Evolutionary conservation across 495 filamentous ascomycete genomes (phyloP), one percentile per base, ranked within the genome.

Genomic region (Hypoxylon rickii): DNA sequence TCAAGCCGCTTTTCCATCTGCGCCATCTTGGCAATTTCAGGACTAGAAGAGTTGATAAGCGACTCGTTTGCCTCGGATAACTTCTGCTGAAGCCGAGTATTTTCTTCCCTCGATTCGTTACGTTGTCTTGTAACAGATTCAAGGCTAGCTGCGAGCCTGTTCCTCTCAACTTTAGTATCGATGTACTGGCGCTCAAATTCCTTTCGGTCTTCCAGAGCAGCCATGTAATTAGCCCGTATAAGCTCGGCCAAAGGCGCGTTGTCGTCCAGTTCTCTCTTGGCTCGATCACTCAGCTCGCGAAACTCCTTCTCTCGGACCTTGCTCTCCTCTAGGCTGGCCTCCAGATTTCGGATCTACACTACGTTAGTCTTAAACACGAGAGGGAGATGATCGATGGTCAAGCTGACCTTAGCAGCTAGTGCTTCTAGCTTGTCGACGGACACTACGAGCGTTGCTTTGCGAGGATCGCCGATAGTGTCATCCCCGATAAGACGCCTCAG

Each of bases 11-110:
- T 79, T 70, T 55, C 77, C 62, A 60, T 68, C 61, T 51, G 63
- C 47, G 65, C 83, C 1, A 83, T 41, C 29, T 77, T 79, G 17
- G 76, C 79, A 7, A 78, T 39, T 7, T 73, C 73, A 2, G 83
- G 81, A 3, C 76, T 78, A 1, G 68, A 18, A 8, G 79, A 80
- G 29, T 65, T 52, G 50, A 76, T 71, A 12, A 88, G 66, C 1
- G 71, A 64, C 18, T 74, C 67, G 33, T 77, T 73, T 7, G 78
- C 72, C 12, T 77, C 70, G 22, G 75, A 65, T 8, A 88, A 71
- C 5, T 84, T 76, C 7, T 70, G 65, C 42, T 81, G 62, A 8
- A 87, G 66, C 2, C 65, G 61, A 6, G 67, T 72, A 5, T 75
- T 76, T 44, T 80, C 76, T 31, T 79, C 73, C 49, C 81, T 83